Percentiles rank a stretch among this genome's conserved stretches.
phyloP scores from a whole-genome alignment of 2,329 filamentous ascomycete genomes.

The Nakataea oryzae region DNA sequence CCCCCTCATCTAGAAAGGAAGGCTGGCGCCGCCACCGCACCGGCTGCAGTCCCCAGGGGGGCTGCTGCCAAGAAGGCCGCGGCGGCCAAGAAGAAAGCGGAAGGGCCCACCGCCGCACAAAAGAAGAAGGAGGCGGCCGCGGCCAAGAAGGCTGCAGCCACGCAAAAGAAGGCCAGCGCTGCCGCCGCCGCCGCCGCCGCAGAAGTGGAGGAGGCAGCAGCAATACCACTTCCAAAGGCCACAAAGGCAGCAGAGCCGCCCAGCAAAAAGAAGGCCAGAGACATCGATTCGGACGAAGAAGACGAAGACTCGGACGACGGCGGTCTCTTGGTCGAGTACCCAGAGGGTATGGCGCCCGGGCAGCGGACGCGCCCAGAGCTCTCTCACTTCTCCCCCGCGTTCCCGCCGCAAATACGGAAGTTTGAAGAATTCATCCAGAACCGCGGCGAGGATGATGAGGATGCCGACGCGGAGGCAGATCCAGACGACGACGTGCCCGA shows the following conservation, averaged over 20 bases:
- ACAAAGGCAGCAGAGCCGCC: conserved; percentile 7
- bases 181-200: conserved; percentile 12
- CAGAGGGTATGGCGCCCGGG: conserved; percentile 32
- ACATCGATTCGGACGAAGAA: conserved; percentile 33
- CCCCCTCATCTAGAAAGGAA: conserved; percentile 8
- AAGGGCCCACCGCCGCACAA: conserved; percentile 3
- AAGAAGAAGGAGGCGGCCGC: conserved; percentile 8
- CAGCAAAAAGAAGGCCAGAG: conserved; percentile 20
- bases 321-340: conserved; percentile 49
- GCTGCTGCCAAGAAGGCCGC: conserved; percentile 13
- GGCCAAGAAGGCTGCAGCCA: neutral
- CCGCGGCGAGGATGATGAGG: conserved; percentile 25
- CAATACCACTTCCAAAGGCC: conserved; percentile 18
- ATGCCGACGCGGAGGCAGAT: conserved; percentile 13
- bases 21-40: conserved; percentile 8
- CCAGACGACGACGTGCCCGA: conserved; percentile 3
- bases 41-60: conserved; percentile 1
- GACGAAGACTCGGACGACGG: conserved; percentile 46
- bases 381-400: conserved; percentile 37
- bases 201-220: neutral
- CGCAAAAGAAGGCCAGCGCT: conserved; percentile 3
- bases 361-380: conserved; percentile 12
- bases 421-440: conserved; percentile 44
- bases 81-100: conserved; percentile 22
- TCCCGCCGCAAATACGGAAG: conserved; percentile 28